A percentile compares a stretch with the other conserved stretches of the same genome.
Evolutionary conservation across 1,284 basidiomycete genomes (phyloP).

Genomic region (Puccinia triticina): DNA sequence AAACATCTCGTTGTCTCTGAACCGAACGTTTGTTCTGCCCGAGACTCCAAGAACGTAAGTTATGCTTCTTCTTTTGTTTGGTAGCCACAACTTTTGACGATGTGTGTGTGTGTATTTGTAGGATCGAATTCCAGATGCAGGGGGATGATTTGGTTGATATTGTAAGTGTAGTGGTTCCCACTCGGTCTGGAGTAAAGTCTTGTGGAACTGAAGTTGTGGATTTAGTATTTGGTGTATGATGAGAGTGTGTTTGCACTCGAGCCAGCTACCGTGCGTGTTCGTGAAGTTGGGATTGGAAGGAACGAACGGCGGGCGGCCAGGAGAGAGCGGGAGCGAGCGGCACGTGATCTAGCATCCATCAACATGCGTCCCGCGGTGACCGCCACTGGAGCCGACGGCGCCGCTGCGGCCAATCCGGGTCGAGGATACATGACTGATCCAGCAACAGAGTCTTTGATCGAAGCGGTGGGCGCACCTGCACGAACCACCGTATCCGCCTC

Average conservation of each 20-base stretch:
- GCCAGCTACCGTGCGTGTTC: conserved; percentile 83
- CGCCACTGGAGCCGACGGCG: conserved; percentile 51
- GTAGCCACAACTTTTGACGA: not conserved
- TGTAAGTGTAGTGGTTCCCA: conserved; percentile 15
- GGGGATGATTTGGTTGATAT: conserved; percentile 85
- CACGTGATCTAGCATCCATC: conserved; percentile 63
- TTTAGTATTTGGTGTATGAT: conserved; percentile 69
- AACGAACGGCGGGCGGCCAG: conserved; percentile 79
- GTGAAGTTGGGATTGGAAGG: conserved; percentile 81
- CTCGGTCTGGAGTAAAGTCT: no score
- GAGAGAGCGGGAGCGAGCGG: conserved; percentile 70
- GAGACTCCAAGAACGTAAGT: conserved; percentile 73
- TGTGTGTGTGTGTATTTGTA: not conserved
- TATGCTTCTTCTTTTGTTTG: not conserved
- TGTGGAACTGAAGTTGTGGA: conserved; percentile 16
- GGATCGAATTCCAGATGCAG: conserved; percentile 77
- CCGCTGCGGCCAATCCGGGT: not conserved
- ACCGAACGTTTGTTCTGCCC: conserved; percentile 79
- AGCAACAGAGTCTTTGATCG: conserved; percentile 24
- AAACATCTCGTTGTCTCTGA: conserved; percentile 57
- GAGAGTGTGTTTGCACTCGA: conserved; percentile 86
- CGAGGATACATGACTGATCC: not conserved
- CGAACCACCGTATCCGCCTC: conserved; percentile 11
- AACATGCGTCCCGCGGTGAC: conserved; percentile 38
- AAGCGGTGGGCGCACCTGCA: conserved; percentile 18